Base-by-base conservation (phyloP, 495 filamentous ascomycete genomes). In the Penicillium angulare region DNA sequence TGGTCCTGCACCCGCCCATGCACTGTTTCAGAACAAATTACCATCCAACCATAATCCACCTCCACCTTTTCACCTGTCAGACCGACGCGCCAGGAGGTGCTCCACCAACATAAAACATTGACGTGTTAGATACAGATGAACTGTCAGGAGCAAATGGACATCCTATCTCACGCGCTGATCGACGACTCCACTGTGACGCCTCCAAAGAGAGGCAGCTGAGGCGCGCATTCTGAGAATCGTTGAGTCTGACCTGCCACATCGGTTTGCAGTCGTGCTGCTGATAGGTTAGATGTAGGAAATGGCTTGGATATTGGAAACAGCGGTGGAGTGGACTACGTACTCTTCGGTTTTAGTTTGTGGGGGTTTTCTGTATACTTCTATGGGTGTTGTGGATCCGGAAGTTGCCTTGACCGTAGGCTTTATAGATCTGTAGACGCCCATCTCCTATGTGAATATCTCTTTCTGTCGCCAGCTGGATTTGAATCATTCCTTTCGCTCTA, bases 1-100 rank as follows among this genome's bases (percentile, higher is more conserved):
- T 63, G 56, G 60, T 16, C 13, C 22, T 32, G 21, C 49, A 53
- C 57, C 47, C 57, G 57, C 60, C 43, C n/a, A 34, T 23, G 24
- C 16, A 9, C 32, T 50, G 60, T 64, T 64, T 64, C 60, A 61
- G 39, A 48, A 46, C n/a, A n/a, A n/a, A n/a, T n/a, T n/a, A n/a
- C 46, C 39, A 43, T 40, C 39, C 15, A 43, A 34, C 36, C 29
- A 33, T 20, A 12, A n/a, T 17, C 10, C 22, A 39, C 13, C 27
- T 15, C n/a, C 33, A 33, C 20, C 15, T 7, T 18, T 22, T 21
- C 43, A 43, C 49, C 40, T 39, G 41, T 32, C 47, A 55, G 49
- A 54, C 50, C 52, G 33, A 21, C 24, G 40, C 46, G 53, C 57
- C 38, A 60, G 47, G 36, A 36, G 48, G 23, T 20, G n/a, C 58